These are phyloP conservation scores for Castanospermum australe DNA, from an alignment of 306 rosid species.

Conservation along the genomic window DNA sequence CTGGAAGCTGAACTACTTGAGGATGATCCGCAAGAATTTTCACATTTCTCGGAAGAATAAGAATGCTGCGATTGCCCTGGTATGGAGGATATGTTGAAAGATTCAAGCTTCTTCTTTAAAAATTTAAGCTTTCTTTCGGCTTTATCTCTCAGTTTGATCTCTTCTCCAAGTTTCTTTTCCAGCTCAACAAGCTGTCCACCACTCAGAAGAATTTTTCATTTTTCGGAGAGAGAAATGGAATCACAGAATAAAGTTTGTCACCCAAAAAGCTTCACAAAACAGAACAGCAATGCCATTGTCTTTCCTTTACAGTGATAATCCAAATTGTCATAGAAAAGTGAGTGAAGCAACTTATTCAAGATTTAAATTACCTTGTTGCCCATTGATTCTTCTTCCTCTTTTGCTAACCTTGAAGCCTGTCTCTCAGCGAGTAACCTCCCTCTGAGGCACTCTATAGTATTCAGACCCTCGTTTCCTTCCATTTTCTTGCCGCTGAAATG, in stretches of 20 bases:
- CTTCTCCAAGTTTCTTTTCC: constrained; percentile 47
- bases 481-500: constrained; percentile 40
- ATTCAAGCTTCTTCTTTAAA: constrained; percentile 52
- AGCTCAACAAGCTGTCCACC: constrained; percentile 46
- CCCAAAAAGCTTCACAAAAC: not conserved
- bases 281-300: not conserved
- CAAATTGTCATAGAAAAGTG: not conserved
- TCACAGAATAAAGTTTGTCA: not conserved
- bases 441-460: constrained; percentile 63
- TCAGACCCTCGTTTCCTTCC: constrained; percentile 46
- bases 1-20: constrained; percentile 24
- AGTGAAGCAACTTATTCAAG: not conserved
- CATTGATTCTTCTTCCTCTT: constrained; percentile 47
- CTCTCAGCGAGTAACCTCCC: constrained; percentile 79
- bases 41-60: constrained; percentile 33
- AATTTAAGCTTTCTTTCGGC: constrained; percentile 57
- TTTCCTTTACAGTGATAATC: not conserved
- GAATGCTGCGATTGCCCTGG: constrained; percentile 33
- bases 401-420: constrained; percentile 62
- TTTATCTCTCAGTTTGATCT: constrained; percentile 46
- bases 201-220: not conserved
- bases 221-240: not conserved
- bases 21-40: constrained; percentile 31
- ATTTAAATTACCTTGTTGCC: constrained; percentile 40
- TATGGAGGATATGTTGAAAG: constrained; percentile 33